A percentile compares a stretch with the other conserved stretches of the same genome.
These are phyloP conservation scores for Aspergillus sojae DNA, from an alignment of 2,329 filamentous ascomycete species.

Conservation along the genomic window DNA sequence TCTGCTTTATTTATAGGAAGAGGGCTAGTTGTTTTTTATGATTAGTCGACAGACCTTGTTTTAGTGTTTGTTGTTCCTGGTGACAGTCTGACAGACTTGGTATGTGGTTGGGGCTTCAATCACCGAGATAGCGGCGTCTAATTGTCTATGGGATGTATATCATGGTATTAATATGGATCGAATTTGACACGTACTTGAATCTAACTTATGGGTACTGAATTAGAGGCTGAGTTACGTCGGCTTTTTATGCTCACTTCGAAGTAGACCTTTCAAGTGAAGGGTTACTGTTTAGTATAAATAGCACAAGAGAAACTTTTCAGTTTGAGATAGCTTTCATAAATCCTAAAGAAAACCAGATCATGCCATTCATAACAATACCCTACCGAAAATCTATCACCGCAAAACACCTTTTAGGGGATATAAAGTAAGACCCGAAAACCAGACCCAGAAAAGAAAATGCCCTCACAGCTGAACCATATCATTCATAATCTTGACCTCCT, in stretches of 20 bases:
- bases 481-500: constrained; percentile 87
- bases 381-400: neutral
- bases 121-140: neutral
- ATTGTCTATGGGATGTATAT: too few relatives aligned
- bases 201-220: neutral
- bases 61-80: neutral
- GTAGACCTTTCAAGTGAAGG: too few relatives aligned
- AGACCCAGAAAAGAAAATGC: neutral
- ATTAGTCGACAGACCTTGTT: too few relatives aligned
- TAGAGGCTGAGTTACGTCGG: neutral
- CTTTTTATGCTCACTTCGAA: neutral
- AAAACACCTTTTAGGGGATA: constrained; percentile 4
- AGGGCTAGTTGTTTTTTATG: too few relatives aligned
- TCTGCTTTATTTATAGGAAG: neutral
- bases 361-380: neutral
- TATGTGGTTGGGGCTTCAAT: neutral
- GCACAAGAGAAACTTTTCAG: neutral
- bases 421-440: neutral
- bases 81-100: too few relatives aligned
- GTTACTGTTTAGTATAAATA: neutral
- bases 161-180: neutral
- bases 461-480: constrained; percentile 77
- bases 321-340: neutral
- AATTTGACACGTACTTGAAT: neutral
- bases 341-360: neutral